A percentile compares a stretch with the other conserved stretches of the same genome.
These are phyloP conservation scores for Hamamelis virginiana DNA, from an alignment of 164 flowering plant species.

Conservation along the genomic window DNA sequence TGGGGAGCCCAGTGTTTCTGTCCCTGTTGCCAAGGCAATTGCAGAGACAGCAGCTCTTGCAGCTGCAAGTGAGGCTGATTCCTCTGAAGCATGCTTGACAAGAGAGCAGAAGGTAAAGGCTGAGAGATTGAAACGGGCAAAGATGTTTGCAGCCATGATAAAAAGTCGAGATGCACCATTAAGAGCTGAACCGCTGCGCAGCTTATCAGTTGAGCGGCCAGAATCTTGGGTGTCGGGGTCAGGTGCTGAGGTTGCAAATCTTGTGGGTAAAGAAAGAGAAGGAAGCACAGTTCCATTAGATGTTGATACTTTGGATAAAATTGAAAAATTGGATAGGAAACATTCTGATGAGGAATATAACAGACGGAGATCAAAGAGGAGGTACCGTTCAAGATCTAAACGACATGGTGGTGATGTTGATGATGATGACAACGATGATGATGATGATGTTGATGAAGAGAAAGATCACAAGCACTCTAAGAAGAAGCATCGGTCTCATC, in stretches of 20 bases:
- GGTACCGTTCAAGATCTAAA: conserved; percentile 45
- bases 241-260: conserved; percentile 28
- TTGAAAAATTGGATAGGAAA: conserved; percentile 32
- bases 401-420: conserved; percentile 27
- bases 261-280: conserved; percentile 48
- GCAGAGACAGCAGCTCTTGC: conserved; percentile 60
- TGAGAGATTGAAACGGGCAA: conserved; percentile 90
- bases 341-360: conserved; percentile 29
- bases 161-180: conserved; percentile 50
- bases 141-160: conserved; percentile 85
- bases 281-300: conserved; percentile 56
- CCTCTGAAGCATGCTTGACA: conserved; percentile 67
- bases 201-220: conserved; percentile 49
- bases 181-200: conserved; percentile 31
- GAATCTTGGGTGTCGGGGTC: conserved; percentile 44
- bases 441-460: conserved; percentile 25
- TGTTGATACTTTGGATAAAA: conserved; percentile 19
- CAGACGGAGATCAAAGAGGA: conserved; percentile 49
- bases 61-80: conserved; percentile 68
- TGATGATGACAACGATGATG: conserved; percentile 19
- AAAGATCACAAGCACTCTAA: conserved; percentile 39
- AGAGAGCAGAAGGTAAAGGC: conserved; percentile 81
- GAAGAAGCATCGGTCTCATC: conserved; percentile 56
- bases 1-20: conserved; percentile 26
- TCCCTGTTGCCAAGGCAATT: conserved; percentile 47